Base-by-base conservation (phyloP, 352 stramenopile species). In the Pythium plurisporium region DNA sequence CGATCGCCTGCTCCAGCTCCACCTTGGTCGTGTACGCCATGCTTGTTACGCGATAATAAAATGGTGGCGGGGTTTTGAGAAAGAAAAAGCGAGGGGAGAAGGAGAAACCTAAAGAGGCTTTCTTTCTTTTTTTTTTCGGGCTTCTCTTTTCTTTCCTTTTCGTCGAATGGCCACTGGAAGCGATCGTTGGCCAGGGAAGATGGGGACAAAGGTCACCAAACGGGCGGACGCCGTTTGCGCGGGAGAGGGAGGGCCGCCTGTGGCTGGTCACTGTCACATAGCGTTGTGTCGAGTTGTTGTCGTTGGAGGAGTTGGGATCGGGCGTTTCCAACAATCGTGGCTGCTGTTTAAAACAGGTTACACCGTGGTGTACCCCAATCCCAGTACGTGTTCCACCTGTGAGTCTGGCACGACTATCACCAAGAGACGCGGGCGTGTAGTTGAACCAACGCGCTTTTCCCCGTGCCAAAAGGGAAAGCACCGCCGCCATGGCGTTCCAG, bases 401-500 rank as follows among this genome's bases (percentile, higher is more conserved):
- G 10, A 8, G 22, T 52, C 12, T 63, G 45, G 55, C 5, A 44
- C 27, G 36, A 11, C 22, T 5, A 33, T 22, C 45, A 49, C 26
- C 45, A 63, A 63, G 31, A 44, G 55, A 9, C 55, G 55, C 55
- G n/a, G n/a, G 10, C 12, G 26, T 11, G 0, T 55, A 34, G 37
- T 42, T 61, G 43, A 61, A 61, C 43, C 54, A 54, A 47, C 41
- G 23, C 8, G n/a, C n/a, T n/a, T n/a, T n/a, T n/a, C n/a, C n/a
- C n/a, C n/a, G n/a, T n/a, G n/a, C n/a, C n/a, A n/a, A n/a, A n/a
- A n/a, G n/a, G n/a, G n/a, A n/a, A n/a, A n/a, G n/a, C n/a, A n/a
- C 31, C 27, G 14, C 27, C 8, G 30, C 30, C 45, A 92, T 92
- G 82, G 82, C 83, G 55, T 91, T 94, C 80, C 83, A 94, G 65